Conservation (phyloP, 1,284 basidiomycete genomes). For the Naganishia liquefaciens region DNA sequence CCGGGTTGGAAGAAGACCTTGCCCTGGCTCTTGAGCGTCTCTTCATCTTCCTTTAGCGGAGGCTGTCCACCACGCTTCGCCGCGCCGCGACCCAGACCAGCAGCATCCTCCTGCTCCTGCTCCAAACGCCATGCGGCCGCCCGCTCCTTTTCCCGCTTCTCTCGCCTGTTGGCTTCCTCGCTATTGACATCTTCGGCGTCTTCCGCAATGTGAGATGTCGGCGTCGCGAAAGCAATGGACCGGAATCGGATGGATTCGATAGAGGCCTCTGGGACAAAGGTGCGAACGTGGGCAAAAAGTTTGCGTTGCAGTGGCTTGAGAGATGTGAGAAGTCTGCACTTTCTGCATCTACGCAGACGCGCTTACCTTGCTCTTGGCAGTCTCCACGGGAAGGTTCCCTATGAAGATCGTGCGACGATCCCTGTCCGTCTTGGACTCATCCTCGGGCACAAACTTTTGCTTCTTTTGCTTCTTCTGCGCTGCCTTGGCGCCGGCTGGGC, state of each 20-base stretch:
- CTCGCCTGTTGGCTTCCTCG: slow-evolving; percentile 47
- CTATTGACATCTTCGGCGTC: slow-evolving; percentile 50
- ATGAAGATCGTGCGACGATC: slow-evolving; percentile 86
- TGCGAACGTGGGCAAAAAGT: slow-evolving; percentile 69
- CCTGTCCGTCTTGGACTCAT: slow-evolving; percentile 68
- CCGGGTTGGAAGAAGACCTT: slow-evolving; percentile 68
- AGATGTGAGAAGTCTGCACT: slow-evolving; percentile 49
- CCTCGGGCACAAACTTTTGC: slow-evolving; percentile 59
- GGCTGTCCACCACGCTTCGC: slow-evolving; percentile 57
- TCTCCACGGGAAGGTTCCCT: slow-evolving; percentile 81
- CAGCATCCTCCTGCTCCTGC: slow-evolving; percentile 58
- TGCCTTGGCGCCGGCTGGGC: slow-evolving; percentile 35
- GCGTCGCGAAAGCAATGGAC: slow-evolving; percentile 79
- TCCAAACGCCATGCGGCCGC: slow-evolving; percentile 64
- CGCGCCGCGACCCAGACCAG: slow-evolving; percentile 51
- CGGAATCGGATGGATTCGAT: slow-evolving; percentile 89
- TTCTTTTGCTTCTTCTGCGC: slow-evolving; percentile 38
- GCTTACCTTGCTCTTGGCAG: slow-evolving; percentile 71
- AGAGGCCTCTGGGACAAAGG: slow-evolving; percentile 68
- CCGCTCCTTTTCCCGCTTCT: slow-evolving; percentile 55
- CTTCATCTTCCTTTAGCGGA: slow-evolving; percentile 56
- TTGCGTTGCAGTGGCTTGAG: slow-evolving; percentile 59
- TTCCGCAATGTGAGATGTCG: slow-evolving; percentile 65
- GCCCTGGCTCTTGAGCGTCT: slow-evolving; percentile 42
- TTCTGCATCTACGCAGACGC: slow-evolving; percentile 20